A percentile compares a stretch with the other conserved stretches of the same genome.
These are phyloP conservation scores for Colletotrichum sublineola DNA, from an alignment of 2,329 filamentous ascomycete species.

Conservation along the genomic window DNA sequence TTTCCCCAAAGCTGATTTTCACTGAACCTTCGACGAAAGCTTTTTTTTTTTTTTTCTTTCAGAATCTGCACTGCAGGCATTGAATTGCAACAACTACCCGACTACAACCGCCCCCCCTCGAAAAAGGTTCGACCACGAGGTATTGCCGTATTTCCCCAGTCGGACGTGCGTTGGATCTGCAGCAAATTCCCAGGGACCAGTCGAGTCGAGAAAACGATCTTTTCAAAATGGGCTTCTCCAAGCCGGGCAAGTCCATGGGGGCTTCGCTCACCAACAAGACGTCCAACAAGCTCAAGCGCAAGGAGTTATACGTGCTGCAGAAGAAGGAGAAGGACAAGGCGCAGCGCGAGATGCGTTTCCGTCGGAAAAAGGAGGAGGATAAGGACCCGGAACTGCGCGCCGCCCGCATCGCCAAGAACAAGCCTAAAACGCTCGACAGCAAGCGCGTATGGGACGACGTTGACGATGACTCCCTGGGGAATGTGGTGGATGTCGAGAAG, in stretches of 20 bases:
- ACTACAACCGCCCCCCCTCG: neutral
- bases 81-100: slow-evolving; percentile 2
- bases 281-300: slow-evolving; percentile 83
- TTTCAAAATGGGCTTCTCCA: slow-evolving; percentile 41
- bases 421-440: slow-evolving; percentile 84
- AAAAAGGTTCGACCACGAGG: neutral
- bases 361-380: slow-evolving; percentile 85
- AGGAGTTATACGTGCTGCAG: slow-evolving; percentile 82
- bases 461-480: slow-evolving; percentile 69
- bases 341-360: slow-evolving; percentile 82
- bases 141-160: neutral
- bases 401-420: slow-evolving; percentile 81
- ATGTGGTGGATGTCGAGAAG: slow-evolving; percentile 70
- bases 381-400: slow-evolving; percentile 82
- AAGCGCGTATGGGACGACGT: slow-evolving; percentile 92
- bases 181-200: neutral
- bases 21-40: slow-evolving; percentile 1
- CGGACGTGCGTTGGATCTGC: neutral
- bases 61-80: slow-evolving; percentile 1
- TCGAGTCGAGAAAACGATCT: neutral
- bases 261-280: slow-evolving; percentile 60
- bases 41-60: neutral
- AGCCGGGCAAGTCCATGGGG: slow-evolving; percentile 45
- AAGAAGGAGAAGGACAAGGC: slow-evolving; percentile 82
- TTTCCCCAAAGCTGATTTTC: slow-evolving; percentile 40